phyloP scores from a whole-genome alignment of 2,329 filamentous ascomycete genomes.

The Huntiella decipiens region DNA sequence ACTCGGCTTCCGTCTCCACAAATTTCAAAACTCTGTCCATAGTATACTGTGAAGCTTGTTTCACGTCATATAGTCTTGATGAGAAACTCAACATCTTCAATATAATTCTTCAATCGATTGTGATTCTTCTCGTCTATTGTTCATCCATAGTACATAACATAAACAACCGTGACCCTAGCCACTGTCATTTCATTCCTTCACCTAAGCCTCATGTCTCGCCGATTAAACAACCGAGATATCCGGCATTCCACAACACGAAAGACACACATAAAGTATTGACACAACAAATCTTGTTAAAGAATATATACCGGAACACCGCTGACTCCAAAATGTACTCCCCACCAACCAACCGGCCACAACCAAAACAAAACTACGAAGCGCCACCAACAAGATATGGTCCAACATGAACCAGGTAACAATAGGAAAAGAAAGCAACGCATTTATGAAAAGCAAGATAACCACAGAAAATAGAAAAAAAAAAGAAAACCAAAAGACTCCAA shows the following conservation, averaged over 20 bases:
- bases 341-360: slow-evolving; percentile 1
- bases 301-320: background rate
- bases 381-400: slow-evolving; percentile 3
- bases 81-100: no score
- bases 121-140: background rate
- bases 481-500: slow-evolving; percentile 9
- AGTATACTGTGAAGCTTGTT: no score
- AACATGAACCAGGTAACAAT: background rate
- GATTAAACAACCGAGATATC: no score
- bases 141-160: background rate
- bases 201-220: no score
- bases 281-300: background rate
- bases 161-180: background rate
- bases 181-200: no score
- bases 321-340: background rate
- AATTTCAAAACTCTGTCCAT: no score
- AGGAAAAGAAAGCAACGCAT: slow-evolving; percentile 11
- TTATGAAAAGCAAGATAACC: slow-evolving; percentile 1
- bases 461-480: slow-evolving; percentile 7
- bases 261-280: no score
- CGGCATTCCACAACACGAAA: no score
- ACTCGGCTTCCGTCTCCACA: no score
- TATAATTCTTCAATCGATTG: no score
- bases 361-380: no score
- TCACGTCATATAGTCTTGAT: no score